These are phyloP conservation scores for Paraphaeosphaeria sporulosa DNA, from an alignment of 2,329 filamentous ascomycete genomes.

Conservation along the genomic window DNA sequence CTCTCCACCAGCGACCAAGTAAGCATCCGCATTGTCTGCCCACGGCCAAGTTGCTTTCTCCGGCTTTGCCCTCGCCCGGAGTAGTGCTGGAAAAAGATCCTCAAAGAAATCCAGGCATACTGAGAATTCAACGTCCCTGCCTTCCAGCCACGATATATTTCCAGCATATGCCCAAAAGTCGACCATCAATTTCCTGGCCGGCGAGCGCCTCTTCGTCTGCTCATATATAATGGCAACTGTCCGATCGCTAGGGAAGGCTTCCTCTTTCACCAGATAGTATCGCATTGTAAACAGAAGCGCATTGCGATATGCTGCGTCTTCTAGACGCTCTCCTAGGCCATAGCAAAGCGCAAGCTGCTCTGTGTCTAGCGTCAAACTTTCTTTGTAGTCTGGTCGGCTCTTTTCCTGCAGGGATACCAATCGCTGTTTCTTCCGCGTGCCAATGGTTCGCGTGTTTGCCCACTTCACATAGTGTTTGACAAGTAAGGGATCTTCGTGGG, in stretches of 20 bases:
- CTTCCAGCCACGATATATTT: not conserved
- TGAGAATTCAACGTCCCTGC: not conserved
- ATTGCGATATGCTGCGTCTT: slow-evolving; percentile 12
- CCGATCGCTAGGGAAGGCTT: not conserved
- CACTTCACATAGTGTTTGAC: slow-evolving; percentile 6
- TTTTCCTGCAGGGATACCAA: not conserved
- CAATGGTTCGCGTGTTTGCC: not conserved
- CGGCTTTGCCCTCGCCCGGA: not conserved
- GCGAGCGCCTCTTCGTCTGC: slow-evolving; percentile 2
- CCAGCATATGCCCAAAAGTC: slow-evolving; percentile 9
- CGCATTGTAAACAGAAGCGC: slow-evolving; percentile 7
- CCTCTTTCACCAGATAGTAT: not conserved
- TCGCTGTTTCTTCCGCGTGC: not conserved
- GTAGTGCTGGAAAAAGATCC: not conserved
- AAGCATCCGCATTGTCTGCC: not conserved
- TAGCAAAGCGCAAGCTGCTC: slow-evolving; percentile 14
- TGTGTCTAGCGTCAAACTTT: not conserved
- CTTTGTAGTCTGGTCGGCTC: not conserved
- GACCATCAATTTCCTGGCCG: slow-evolving; percentile 12
- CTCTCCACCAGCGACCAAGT: not conserved
- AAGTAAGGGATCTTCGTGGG: slow-evolving; percentile 1
- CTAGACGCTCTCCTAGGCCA: slow-evolving; percentile 15
- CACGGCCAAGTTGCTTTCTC: not conserved
- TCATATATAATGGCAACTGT: slow-evolving; percentile 11
- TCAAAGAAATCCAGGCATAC: slow-evolving; percentile 4